Conservation (phyloP, 2,329 filamentous ascomycete genomes). For the Xylaria sp. region DNA sequence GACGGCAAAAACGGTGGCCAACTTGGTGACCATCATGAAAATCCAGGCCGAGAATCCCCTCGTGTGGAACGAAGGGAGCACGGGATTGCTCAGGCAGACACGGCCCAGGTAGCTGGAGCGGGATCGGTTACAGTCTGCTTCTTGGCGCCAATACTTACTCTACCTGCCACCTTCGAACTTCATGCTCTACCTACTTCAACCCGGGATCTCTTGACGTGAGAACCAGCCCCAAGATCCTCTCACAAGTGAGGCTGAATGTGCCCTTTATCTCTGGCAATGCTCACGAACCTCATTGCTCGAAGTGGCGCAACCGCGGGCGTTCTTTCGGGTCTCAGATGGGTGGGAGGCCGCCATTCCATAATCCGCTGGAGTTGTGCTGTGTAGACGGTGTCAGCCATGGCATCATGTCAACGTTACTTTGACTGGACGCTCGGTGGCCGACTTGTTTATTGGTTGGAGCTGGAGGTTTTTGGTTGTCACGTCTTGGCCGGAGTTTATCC, state of each 20-base stretch:
- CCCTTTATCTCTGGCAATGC: not conserved
- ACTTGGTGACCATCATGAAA: too few species aligned
- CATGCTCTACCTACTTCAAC: not conserved
- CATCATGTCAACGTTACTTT: not conserved
- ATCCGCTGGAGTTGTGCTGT: not conserved
- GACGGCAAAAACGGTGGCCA: not conserved
- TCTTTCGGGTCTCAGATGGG: conserved; percentile 4
- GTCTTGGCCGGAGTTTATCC: conserved; percentile 4
- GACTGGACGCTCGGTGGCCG: not conserved
- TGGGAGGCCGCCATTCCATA: not conserved
- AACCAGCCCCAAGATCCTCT: not conserved
- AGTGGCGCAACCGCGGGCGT: not conserved
- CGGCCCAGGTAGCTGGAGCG: not conserved
- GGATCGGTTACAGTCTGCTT: not conserved
- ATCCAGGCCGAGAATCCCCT: not conserved
- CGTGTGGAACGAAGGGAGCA: not conserved
- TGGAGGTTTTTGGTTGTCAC: too few species aligned
- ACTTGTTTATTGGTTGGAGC: not conserved
- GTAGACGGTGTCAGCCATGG: not conserved
- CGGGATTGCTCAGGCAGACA: not conserved
- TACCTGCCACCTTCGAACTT: not conserved
- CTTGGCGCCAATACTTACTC: not conserved
- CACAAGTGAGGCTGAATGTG: not conserved
- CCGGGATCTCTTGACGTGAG: not conserved
- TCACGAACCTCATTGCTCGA: not conserved